Base-by-base conservation (phyloP, 1,284 basidiomycete genomes). In the Malassezia equina region DNA sequence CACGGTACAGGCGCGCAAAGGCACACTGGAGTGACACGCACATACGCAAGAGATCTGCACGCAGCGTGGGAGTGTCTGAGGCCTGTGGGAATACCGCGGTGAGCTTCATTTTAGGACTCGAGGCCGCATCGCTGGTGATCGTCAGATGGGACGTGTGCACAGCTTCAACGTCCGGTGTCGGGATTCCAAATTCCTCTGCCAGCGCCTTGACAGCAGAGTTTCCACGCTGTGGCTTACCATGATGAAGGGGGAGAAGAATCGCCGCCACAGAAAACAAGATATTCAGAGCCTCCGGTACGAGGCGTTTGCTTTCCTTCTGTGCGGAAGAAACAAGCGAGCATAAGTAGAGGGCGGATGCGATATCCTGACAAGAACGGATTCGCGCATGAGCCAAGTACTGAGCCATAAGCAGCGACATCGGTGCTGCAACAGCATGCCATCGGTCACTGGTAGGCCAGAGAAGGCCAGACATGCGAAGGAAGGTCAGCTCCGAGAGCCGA, bases 371-470 rank as follows among this genome's bases (percentile, higher is more conserved):
- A 7, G 81, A 82, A 43, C 91, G 80, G 5, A 98, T 81, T 4
- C 90, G 83, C 45, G 83, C 81, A 40, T 98, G 81, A 3, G 84
- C 85, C 13, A 99, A 83, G 73, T 96, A 98, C 50, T 90, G 85
- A 1, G 86, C 88, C 78, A 95, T 87, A 44, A 98, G 81, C 21
- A 96, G 76, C 44, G 88, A 81, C 0, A 90, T 81, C 0, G 91
- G 89, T 0, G 88, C 86, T 21, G 88, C 79, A 45, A 98, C 90
- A 0, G 85, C 82, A 74, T 99, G 91, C 53, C 84, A 86, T 76
- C 90, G 82, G 77, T 98, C 94, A 71, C 88, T 93, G 0, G 91
- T 91, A 1, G 91, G 86, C 90, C 90, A 98, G 19, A 88, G 78
- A 4, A 81, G 76, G 3, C 88, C 89, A 48, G 88, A 81, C 32